Conservation (phyloP, 371 early-diverging fungal species). For the Capillidium heterosporum region DNA sequence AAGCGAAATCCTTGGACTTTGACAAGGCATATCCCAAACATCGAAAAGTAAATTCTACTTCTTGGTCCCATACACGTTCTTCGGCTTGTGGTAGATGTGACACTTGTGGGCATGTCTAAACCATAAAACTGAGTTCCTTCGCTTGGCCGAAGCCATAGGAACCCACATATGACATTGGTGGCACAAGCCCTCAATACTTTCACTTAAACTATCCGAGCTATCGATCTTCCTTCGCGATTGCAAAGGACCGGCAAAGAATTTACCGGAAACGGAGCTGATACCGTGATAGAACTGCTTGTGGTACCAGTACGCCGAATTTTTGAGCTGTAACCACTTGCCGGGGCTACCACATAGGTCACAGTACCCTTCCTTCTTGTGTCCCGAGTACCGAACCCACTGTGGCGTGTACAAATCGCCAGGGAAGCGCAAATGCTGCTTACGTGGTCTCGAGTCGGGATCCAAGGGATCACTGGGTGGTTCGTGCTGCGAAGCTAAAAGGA, state of each 20-base stretch:
- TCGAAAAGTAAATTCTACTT: background rate
- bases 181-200: constrained; percentile 68
- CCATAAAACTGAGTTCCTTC: constrained; percentile 67
- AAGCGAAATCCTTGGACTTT: too few relatives aligned
- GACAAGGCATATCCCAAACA: too few relatives aligned
- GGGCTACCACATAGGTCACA: constrained; percentile 66
- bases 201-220: constrained; percentile 9
- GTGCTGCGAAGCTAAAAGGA: background rate
- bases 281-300: constrained; percentile 88
- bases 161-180: constrained; percentile 78
- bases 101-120: constrained; percentile 87
- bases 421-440: constrained; percentile 49
- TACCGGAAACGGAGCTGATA: constrained; percentile 76
- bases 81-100: constrained; percentile 71
- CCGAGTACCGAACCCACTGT: constrained; percentile 60
- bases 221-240: constrained; percentile 45
- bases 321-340: constrained; percentile 79
- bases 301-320: constrained; percentile 87
- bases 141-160: constrained; percentile 54
- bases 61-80: constrained; percentile 9
- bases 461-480: background rate
- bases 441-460: constrained; percentile 12
- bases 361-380: constrained; percentile 68
- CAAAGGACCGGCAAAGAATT: constrained; percentile 52
- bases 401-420: constrained; percentile 75